A percentile compares a stretch with the other conserved stretches of the same genome.
phyloP scores from a whole-genome alignment of 352 stramenopile species.

The Globisporangium perplexum region DNA sequence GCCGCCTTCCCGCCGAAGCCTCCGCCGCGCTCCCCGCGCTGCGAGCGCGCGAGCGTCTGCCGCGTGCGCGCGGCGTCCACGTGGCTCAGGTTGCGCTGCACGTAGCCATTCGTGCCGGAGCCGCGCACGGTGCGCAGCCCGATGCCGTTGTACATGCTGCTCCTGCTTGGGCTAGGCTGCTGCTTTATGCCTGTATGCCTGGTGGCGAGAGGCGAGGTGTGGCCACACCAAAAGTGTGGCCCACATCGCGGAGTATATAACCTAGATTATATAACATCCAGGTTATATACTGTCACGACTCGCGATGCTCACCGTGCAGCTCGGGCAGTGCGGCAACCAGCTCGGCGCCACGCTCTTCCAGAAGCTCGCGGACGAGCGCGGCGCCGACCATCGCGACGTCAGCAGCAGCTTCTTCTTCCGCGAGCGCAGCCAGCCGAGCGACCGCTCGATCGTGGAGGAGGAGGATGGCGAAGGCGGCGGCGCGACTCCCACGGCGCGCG shows the following conservation, averaged over 20 bases:
- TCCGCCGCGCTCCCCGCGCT: slow-evolving; percentile 9
- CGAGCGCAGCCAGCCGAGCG: slow-evolving; percentile 1
- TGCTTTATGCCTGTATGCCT: neutral
- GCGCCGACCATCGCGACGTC: neutral
- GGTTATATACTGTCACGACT: no score
- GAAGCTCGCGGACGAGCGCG: slow-evolving; percentile 35
- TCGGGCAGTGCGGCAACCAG: slow-evolving; percentile 80
- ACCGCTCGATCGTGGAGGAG: slow-evolving; percentile 8
- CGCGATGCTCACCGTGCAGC: slow-evolving; percentile 61
- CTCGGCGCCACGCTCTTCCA: slow-evolving; percentile 58
- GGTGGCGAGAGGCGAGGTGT: neutral
- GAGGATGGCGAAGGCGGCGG: neutral
- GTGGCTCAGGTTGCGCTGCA: slow-evolving; percentile 81
- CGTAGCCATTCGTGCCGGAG: slow-evolving; percentile 87
- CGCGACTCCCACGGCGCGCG: slow-evolving; percentile 28
- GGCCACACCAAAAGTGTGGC: no score
- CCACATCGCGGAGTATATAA: no score
- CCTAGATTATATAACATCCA: no score
- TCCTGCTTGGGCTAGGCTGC: neutral
- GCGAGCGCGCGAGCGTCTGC: slow-evolving; percentile 49
- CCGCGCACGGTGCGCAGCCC: slow-evolving; percentile 77
- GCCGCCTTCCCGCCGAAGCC: slow-evolving; percentile 3
- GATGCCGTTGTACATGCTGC: slow-evolving; percentile 90
- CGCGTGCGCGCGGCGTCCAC: slow-evolving; percentile 64
- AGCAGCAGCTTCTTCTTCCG: slow-evolving; percentile 20